Percentiles rank a stretch among this genome's conserved stretches.
phyloP scores from a whole-genome alignment of 495 filamentous ascomycete species.

The Annulohypoxylon bovei region DNA sequence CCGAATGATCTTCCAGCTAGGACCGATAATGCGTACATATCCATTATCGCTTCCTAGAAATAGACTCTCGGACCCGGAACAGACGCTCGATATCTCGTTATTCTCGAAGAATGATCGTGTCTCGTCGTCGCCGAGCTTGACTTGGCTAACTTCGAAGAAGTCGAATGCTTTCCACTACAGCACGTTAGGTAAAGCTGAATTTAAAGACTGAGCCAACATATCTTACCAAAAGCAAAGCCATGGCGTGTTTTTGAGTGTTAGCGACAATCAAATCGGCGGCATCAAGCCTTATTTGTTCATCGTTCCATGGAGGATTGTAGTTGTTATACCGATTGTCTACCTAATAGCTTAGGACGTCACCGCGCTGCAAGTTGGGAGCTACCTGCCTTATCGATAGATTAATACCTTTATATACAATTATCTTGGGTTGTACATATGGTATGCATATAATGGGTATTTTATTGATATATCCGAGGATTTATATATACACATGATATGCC shows the following conservation, averaged over 20 bases:
- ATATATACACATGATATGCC: too few relatives aligned
- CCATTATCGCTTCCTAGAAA: slow-evolving; percentile 90
- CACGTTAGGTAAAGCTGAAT: slow-evolving; percentile 10
- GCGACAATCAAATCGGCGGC: slow-evolving; percentile 34
- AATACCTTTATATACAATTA: too few relatives aligned
- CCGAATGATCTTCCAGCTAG: slow-evolving; percentile 84
- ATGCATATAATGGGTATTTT: too few relatives aligned
- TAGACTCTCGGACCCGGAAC: slow-evolving; percentile 88
- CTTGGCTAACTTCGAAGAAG: slow-evolving; percentile 94
- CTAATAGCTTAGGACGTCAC: slow-evolving; percentile 21
- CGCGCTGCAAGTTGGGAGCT: slow-evolving; percentile 13
- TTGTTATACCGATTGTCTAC: background rate
- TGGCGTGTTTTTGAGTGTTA: slow-evolving; percentile 28
- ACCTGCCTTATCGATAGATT: slow-evolving; percentile 20
- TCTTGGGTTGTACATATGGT: too few relatives aligned
- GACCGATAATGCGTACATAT: slow-evolving; percentile 83
- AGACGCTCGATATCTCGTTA: slow-evolving; percentile 66
- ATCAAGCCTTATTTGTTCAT: slow-evolving; percentile 22
- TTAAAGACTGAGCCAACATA: background rate
- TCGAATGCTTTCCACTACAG: slow-evolving; percentile 99
- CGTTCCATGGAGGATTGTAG: slow-evolving; percentile 10
- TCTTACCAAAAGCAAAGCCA: slow-evolving; percentile 48
- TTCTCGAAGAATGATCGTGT: slow-evolving; percentile 59
- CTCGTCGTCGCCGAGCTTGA: slow-evolving; percentile 79
- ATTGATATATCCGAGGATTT: too few relatives aligned